phyloP scores from a whole-genome alignment of 2,329 filamentous ascomycete species.

The Ceratocystiopsis sp. region DNA sequence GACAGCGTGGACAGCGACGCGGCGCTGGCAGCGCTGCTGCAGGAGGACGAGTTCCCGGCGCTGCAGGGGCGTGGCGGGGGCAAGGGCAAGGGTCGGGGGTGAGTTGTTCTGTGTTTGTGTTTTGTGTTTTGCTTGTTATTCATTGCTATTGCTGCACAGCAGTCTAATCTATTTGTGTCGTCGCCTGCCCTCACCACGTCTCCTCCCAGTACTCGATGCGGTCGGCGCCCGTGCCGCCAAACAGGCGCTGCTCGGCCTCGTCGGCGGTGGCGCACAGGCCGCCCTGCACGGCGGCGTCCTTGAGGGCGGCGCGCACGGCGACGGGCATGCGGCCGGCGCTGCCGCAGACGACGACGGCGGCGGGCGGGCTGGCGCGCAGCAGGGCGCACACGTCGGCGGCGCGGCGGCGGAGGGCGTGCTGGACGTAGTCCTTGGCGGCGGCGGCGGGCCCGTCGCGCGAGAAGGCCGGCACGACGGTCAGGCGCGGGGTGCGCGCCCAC shows the following conservation, averaged over 20 bases:
- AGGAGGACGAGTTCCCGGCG: conserved; percentile 15
- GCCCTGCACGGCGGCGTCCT: conserved; percentile 27
- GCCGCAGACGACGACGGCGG: conserved; percentile 37
- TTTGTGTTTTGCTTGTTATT: too few species aligned
- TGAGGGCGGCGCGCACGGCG: conserved; percentile 33
- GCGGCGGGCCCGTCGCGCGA: conserved; percentile 21
- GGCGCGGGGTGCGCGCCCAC: conserved; percentile 32
- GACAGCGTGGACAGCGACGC: conserved; percentile 6
- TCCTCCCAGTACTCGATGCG: conserved; percentile 36
- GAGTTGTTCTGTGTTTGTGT: too few species aligned
- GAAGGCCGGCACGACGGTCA: conserved; percentile 28
- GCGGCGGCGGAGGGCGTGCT: conserved; percentile 32
- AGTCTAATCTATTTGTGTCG: too few species aligned
- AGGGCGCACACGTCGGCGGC: conserved; percentile 19
- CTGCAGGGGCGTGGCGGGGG: conserved; percentile 22
- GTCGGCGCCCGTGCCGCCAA: conserved; percentile 12
- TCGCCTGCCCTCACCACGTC: conserved; percentile 28
- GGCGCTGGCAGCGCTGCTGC: conserved; percentile 9
- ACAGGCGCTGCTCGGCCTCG: conserved; percentile 18
- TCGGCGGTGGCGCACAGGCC: conserved; percentile 16
- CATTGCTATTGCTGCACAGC: too few species aligned
- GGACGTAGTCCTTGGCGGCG: conserved; percentile 35
- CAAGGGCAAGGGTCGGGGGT: conserved; percentile 11
- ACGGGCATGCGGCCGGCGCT: conserved; percentile 41
- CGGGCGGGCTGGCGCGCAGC: conserved; percentile 21